phyloP scores from a whole-genome alignment of 1,284 basidiomycete genomes.

The Leccinum cinnamomeum region DNA sequence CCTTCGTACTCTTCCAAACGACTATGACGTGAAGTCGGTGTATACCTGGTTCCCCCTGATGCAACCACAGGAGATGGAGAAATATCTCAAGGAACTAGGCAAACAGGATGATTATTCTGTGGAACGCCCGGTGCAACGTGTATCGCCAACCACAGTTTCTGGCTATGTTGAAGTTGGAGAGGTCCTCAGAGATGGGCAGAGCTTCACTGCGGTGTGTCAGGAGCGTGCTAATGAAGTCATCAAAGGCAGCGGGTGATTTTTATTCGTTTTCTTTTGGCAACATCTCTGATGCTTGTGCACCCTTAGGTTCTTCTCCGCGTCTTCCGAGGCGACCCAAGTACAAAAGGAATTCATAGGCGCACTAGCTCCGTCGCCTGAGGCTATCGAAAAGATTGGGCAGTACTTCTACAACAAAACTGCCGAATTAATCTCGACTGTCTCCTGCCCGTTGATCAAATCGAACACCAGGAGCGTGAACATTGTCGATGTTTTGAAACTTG shows the following conservation, averaged over 20 bases:
- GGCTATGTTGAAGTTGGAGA: constrained; percentile 53
- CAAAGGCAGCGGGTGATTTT: constrained; percentile 55
- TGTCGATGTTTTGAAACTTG: constrained; percentile 66
- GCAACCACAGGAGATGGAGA: constrained; percentile 68
- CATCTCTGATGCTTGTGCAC: neutral
- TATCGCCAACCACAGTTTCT: constrained; percentile 36
- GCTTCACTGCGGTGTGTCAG: constrained; percentile 51
- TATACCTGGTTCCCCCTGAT: constrained; percentile 89
- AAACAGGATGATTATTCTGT: constrained; percentile 54
- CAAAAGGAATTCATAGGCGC: constrained; percentile 50
- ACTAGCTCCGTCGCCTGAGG: constrained; percentile 47
- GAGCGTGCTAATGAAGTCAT: constrained; percentile 52
- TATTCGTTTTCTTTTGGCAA: neutral
- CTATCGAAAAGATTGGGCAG: constrained; percentile 48
- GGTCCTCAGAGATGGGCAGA: constrained; percentile 48
- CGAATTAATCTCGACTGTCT: constrained; percentile 51
- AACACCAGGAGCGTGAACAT: constrained; percentile 61
- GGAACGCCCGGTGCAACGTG: constrained; percentile 41
- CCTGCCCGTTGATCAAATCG: constrained; percentile 54
- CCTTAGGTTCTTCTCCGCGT: constrained; percentile 57
- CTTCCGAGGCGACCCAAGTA: constrained; percentile 44
- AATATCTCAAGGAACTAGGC: constrained; percentile 55
- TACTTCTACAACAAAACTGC: constrained; percentile 65
- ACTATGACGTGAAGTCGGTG: constrained; percentile 67
- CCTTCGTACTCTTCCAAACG: constrained; percentile 67